Percentiles rank a stretch among this genome's conserved stretches.
Conservation (phyloP, 2,329 filamentous ascomycete species). For the Fusarium paranaense region DNA sequence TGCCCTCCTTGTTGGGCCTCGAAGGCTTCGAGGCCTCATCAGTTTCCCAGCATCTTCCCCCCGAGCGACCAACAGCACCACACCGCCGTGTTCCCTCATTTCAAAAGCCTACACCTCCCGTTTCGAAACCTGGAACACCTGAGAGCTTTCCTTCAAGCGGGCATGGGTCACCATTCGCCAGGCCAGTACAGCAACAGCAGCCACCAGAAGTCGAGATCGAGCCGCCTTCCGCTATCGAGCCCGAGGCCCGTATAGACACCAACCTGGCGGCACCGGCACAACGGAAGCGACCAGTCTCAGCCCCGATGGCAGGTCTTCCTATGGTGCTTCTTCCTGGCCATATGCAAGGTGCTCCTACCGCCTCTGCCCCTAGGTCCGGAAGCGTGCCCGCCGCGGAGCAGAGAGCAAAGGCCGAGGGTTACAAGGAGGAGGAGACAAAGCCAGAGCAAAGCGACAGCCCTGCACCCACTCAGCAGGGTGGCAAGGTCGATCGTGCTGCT, state of each 20-base stretch:
- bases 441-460: neutral
- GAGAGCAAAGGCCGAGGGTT: neutral
- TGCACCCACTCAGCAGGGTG: neutral
- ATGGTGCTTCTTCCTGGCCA: neutral
- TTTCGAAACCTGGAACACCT: neutral
- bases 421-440: neutral
- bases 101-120: neutral
- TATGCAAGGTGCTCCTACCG: neutral
- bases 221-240: neutral
- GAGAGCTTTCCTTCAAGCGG: neutral
- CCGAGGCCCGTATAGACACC: neutral
- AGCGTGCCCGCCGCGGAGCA: neutral
- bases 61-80: neutral
- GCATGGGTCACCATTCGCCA: neutral
- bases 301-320: neutral
- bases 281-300: neutral
- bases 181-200: neutral
- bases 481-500: neutral
- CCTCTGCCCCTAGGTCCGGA: neutral
- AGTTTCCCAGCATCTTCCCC: neutral
- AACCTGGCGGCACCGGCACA: neutral
- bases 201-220: neutral
- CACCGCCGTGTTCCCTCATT: neutral
- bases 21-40: neutral
- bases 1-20: neutral